Evolutionary conservation across 2,329 filamentous ascomycete species (phyloP).

Genomic region (Teratosphaeria pseudoeucalypti): DNA sequence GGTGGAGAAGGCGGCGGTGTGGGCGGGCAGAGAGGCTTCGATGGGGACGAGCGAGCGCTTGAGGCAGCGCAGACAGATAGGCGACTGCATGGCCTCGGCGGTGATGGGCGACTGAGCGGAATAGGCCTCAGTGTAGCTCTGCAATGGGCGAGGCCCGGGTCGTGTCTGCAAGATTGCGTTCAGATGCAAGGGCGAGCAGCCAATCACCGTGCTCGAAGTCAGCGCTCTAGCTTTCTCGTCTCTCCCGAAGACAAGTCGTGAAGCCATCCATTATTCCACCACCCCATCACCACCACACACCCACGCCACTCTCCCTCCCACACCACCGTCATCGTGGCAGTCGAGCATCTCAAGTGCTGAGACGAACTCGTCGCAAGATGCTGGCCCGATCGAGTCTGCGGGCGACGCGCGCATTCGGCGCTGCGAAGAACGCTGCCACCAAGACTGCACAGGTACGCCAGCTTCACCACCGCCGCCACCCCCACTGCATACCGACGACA

Average conservation of each 20-base stretch:
- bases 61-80: conserved; percentile 19
- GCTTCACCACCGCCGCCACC: conserved; percentile 1
- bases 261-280: not conserved
- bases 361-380: conserved; percentile 50
- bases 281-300: not conserved
- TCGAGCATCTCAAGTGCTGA: conserved; percentile 23
- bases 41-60: conserved; percentile 11
- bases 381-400: conserved; percentile 87
- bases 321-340: not conserved
- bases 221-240: not conserved
- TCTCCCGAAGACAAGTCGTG: not conserved
- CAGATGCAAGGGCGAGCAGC: not conserved
- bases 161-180: not conserved
- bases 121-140: not conserved
- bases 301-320: not conserved
- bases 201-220: not conserved
- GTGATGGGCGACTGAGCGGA: not conserved
- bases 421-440: conserved; percentile 54
- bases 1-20: conserved; percentile 26
- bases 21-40: conserved; percentile 3
- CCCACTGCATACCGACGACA: not conserved
- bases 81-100: conserved; percentile 12
- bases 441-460: conserved; percentile 36
- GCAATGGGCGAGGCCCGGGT: not conserved
- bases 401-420: conserved; percentile 75